These are phyloP conservation scores for Apophysomyces variabilis DNA, from an alignment of 371 early-diverging fungal genomes.

Conservation along the genomic window DNA sequence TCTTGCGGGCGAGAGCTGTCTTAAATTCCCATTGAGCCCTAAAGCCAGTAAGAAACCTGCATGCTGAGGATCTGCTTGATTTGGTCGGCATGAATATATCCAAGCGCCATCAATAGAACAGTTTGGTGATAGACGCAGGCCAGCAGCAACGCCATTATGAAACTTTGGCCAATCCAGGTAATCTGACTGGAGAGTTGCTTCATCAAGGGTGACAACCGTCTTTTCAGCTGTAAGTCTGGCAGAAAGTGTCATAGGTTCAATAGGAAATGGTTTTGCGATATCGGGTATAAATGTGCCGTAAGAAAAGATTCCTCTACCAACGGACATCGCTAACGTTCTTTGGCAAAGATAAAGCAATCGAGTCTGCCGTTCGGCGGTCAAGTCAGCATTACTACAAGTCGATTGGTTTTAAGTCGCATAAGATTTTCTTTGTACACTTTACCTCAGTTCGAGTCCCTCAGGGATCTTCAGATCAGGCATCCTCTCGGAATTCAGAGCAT, in stretches of 20 bases:
- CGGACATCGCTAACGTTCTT: constrained; percentile 69
- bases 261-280: constrained; percentile 56
- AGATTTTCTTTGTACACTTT: background rate
- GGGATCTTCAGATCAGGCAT: constrained; percentile 45
- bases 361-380: constrained; percentile 53
- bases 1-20: constrained; percentile 62
- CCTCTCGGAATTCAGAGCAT: constrained; percentile 55
- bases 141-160: constrained; percentile 87
- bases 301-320: constrained; percentile 71
- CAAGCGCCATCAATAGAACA: constrained; percentile 71
- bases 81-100: constrained; percentile 74
- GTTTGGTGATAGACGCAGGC: constrained; percentile 68
- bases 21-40: constrained; percentile 79
- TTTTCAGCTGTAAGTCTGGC: constrained; percentile 70
- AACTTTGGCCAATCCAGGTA: constrained; percentile 81
- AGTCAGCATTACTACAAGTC: constrained; percentile 46
- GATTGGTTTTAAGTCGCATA: too few species aligned
- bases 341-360: constrained; percentile 54
- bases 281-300: constrained; percentile 65
- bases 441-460: constrained; percentile 43
- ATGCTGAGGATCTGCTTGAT: constrained; percentile 58
- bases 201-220: constrained; percentile 57
- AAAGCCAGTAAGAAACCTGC: constrained; percentile 86
- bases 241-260: constrained; percentile 59
- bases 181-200: constrained; percentile 45